phyloP scores from a whole-genome alignment of 2,329 filamentous ascomycete species.

The Cercospora citrullina region DNA sequence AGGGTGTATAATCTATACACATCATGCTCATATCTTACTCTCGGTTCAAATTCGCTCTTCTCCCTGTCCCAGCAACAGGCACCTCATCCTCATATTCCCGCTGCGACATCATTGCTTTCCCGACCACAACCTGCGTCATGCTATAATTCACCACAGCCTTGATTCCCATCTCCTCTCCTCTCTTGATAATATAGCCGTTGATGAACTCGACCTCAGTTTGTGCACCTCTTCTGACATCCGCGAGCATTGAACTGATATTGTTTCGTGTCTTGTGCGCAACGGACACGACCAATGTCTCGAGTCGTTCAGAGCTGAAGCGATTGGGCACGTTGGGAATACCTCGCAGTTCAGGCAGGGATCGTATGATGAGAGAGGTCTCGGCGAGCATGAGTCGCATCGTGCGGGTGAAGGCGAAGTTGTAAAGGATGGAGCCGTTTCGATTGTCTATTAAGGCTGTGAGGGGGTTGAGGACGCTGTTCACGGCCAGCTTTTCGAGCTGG shows the following conservation, averaged over 20 bases:
- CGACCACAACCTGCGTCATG: constrained; percentile 71
- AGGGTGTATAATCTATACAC: background rate
- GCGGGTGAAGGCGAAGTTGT: constrained; percentile 64
- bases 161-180: constrained; percentile 72
- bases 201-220: constrained; percentile 78
- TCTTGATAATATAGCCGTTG: constrained; percentile 81
- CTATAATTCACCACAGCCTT: constrained; percentile 70
- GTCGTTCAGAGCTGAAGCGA: constrained; percentile 61
- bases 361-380: constrained; percentile 73
- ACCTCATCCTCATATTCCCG: constrained; percentile 45
- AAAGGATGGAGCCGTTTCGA: constrained; percentile 68
- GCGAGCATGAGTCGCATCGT: constrained; percentile 70
- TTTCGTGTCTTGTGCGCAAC: constrained; percentile 57
- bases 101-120: constrained; percentile 57
- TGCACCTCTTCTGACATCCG: constrained; percentile 60
- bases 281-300: constrained; percentile 60
- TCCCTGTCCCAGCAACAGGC: constrained; percentile 32
- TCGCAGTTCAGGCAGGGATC: constrained; percentile 70
- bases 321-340: constrained; percentile 59
- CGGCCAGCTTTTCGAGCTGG: constrained; percentile 77
- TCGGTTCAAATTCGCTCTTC: constrained; percentile 14
- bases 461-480: constrained; percentile 76
- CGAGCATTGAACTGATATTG: constrained; percentile 67
- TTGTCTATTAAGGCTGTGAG: constrained; percentile 77
- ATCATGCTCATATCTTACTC: constrained; percentile 1